Evolutionary conservation across 371 early-diverging fungal genomes (phyloP), one percentile per base, ranked within the genome.

Genomic region (Nematocida ausubeli): DNA sequence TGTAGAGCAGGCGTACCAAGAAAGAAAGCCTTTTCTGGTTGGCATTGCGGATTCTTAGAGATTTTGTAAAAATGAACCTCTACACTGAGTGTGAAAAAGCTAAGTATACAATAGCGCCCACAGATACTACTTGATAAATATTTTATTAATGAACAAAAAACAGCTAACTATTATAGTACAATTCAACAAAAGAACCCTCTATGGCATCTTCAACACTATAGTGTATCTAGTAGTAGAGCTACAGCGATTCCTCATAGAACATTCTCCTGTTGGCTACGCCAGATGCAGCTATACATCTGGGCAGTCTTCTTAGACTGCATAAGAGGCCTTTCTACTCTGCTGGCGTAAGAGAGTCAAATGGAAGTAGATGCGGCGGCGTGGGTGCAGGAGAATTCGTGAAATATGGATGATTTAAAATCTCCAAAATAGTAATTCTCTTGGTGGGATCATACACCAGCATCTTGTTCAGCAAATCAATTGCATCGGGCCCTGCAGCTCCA

Each of bases 401-500:
- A 84, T 95, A 98, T 12, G 89, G 87, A 82, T 96, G 95, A 4
- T 87, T 82, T 16, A 98, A 85, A 2, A 94, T 92, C 86, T 90
- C 89, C 68, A 91, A 90, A 22, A 92, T 89, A 0, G 91, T 89
- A 81, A 95, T 90, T 83, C 99, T 87, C 65, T 90, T 90, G 24
- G 84, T 85, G 3, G 99, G 99, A 85, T 95, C 91, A 85, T 90
- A 95, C 5, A 87, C 85, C 40, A 99, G 85, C 92, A 97, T 91
- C 67, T 89, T 90, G 62, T 91, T 91, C 63, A 99, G 82, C 57
- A 99, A 84, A 85, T 91, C 92, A 32, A 98, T 82, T 0, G 95
- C 92, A 87, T 95, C 96, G 5, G 87, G 83, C 14, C 90, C 89
- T 2, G 95, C 95, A 22, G 95, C 98, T 1, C 91, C 90, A 86